These are phyloP conservation scores for Triticum monococcum DNA, from an alignment of 176 grass and related monocot genomes.

Conservation along the genomic window DNA sequence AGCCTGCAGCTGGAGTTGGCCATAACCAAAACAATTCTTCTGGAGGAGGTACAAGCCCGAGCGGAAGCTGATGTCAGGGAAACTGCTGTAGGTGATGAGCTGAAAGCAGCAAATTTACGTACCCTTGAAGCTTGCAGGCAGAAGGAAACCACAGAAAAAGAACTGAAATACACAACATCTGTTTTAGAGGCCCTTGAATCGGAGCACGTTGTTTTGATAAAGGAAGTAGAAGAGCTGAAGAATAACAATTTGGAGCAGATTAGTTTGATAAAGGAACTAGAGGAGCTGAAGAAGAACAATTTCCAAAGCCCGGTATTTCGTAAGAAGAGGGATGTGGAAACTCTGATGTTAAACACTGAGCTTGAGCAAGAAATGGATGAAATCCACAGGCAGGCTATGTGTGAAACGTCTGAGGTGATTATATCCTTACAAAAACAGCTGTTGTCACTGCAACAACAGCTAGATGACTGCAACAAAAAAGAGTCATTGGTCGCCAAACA, in stretches of 20 bases:
- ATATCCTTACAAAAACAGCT: constrained; percentile 8
- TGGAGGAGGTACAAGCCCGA: constrained; percentile 52
- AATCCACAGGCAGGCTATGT: constrained; percentile 78
- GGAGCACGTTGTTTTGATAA: constrained; percentile 55
- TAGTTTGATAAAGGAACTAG: constrained; percentile 60
- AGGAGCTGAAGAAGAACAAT: constrained; percentile 50
- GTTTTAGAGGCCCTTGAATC: constrained; percentile 69
- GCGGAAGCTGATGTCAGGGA: constrained; percentile 39
- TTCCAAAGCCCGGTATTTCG: background rate
- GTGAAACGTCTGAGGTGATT: constrained; percentile 84
- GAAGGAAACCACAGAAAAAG: constrained; percentile 37
- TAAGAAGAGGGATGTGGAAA: background rate
- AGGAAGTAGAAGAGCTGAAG: constrained; percentile 61
- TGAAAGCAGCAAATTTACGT: constrained; percentile 37
- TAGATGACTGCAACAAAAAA: background rate
- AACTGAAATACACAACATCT: constrained; percentile 51
- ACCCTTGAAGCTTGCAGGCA: constrained; percentile 24
- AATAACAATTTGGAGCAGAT: constrained; percentile 47
- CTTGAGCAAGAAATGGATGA: constrained; percentile 76
- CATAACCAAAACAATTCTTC: constrained; percentile 61
- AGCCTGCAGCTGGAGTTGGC: constrained; percentile 70
- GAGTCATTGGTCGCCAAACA: background rate
- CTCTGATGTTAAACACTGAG: background rate
- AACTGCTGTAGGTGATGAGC: constrained; percentile 31
- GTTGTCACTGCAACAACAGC: background rate